These are phyloP conservation scores for Coprinopsis cinerea DNA, from an alignment of 768 basidiomycete species.

Conservation along the genomic window DNA sequence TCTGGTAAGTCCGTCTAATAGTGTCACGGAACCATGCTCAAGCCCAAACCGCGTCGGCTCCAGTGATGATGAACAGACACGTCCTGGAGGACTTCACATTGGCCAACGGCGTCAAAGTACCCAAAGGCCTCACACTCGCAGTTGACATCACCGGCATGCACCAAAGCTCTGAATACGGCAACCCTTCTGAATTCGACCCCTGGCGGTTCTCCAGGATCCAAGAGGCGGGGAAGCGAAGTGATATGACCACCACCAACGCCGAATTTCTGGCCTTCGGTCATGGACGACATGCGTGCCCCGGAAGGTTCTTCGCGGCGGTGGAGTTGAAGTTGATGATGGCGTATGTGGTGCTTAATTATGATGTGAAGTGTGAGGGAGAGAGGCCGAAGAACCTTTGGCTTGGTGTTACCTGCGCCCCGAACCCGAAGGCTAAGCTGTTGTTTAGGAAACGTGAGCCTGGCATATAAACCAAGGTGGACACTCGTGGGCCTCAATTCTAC, in stretches of 20 bases:
- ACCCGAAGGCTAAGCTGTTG: slow-evolving; percentile 10
- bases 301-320: slow-evolving; percentile 14
- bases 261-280: slow-evolving; percentile 31
- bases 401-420: slow-evolving; percentile 9
- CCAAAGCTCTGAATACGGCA: slow-evolving; percentile 22
- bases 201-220: slow-evolving; percentile 32
- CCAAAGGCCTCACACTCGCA: slow-evolving; percentile 29
- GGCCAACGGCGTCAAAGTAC: slow-evolving; percentile 36
- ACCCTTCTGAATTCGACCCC: slow-evolving; percentile 34
- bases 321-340: slow-evolving; percentile 14
- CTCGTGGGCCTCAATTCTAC: no score
- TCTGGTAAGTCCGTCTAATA: slow-evolving; percentile 2
- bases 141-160: slow-evolving; percentile 27
- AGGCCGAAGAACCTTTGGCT: slow-evolving; percentile 10
- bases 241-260: slow-evolving; percentile 21
- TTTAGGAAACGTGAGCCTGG: slow-evolving; percentile 5
- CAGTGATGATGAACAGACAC: slow-evolving; percentile 24
- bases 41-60: not conserved
- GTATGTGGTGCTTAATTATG: slow-evolving; percentile 10
- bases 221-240: slow-evolving; percentile 16
- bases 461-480: no score
- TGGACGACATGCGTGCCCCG: slow-evolving; percentile 29
- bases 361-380: slow-evolving; percentile 11
- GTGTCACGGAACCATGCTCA: not conserved
- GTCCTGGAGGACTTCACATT: slow-evolving; percentile 36